These are phyloP conservation scores for Acacia concinna DNA, from an alignment of 331 rosid genomes.

Conservation along the genomic window DNA sequence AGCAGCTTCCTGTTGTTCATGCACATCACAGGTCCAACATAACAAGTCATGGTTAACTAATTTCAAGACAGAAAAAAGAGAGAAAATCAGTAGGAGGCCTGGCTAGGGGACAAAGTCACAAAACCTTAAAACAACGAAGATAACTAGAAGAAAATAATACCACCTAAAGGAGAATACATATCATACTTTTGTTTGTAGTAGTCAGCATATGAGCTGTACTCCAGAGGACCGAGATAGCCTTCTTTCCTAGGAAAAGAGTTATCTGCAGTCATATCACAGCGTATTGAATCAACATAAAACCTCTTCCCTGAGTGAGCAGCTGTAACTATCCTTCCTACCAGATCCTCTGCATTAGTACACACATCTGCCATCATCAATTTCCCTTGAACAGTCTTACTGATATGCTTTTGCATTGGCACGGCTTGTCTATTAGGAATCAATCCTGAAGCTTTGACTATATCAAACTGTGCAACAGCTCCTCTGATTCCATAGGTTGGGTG, in stretches of 20 bases:
- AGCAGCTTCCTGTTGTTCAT: slow-evolving; percentile 58
- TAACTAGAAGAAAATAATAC: slow-evolving; percentile 17
- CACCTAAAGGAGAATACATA: slow-evolving; percentile 30
- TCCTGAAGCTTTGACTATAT: slow-evolving; percentile 95
- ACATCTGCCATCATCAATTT: slow-evolving; percentile 90
- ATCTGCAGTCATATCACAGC: slow-evolving; percentile 87
- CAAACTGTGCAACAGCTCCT: slow-evolving; percentile 98
- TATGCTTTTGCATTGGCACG: slow-evolving; percentile 43
- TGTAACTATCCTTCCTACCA: slow-evolving; percentile 85
- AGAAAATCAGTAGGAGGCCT: slow-evolving; percentile 27
- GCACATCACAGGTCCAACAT: slow-evolving; percentile 57
- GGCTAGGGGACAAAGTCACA: not conserved
- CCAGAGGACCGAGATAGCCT: slow-evolving; percentile 98
- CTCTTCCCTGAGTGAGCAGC: slow-evolving; percentile 99
- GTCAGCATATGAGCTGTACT: slow-evolving; percentile 97
- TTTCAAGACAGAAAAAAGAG: not conserved
- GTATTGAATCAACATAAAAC: slow-evolving; percentile 93
- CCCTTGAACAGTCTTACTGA: slow-evolving; percentile 45
- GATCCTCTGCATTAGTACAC: slow-evolving; percentile 66
- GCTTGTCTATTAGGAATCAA: slow-evolving; percentile 72
- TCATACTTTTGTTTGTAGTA: slow-evolving; percentile 97
- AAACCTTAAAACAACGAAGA: slow-evolving; percentile 14
- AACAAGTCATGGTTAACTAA: slow-evolving; percentile 39
- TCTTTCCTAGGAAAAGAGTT: slow-evolving; percentile 97
- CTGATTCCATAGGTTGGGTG: slow-evolving; percentile 99